These are phyloP conservation scores for Ambispora gerdemannii DNA, from an alignment of 192 early-diverging fungal genomes.

Conservation along the genomic window DNA sequence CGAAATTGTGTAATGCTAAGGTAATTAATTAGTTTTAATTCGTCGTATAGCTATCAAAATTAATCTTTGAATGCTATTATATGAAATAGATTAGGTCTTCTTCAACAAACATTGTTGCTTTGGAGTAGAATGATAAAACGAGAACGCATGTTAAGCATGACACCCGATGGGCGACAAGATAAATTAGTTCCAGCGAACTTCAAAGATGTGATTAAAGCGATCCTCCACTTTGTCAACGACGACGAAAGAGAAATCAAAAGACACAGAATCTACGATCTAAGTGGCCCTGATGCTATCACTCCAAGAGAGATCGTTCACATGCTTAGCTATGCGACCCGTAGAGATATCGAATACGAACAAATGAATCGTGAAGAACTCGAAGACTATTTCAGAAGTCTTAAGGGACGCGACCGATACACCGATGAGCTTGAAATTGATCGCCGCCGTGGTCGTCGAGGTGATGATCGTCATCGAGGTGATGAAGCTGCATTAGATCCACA, in stretches of 20 bases:
- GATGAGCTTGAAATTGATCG: too few relatives aligned
- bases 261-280: background rate
- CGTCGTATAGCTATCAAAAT: too few relatives aligned
- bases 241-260: background rate
- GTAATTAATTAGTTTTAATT: background rate
- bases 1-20: background rate
- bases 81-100: background rate
- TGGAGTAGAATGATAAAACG: background rate
- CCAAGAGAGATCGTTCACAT: background rate
- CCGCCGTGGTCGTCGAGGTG: background rate
- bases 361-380: background rate
- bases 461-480: too few relatives aligned
- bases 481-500: background rate
- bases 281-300: background rate
- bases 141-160: background rate
- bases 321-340: background rate
- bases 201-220: background rate
- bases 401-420: background rate
- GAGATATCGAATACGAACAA: background rate
- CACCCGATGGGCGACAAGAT: background rate
- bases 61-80: too few relatives aligned
- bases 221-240: background rate
- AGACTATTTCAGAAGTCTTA: background rate
- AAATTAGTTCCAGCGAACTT: background rate
- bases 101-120: background rate